phyloP scores from a whole-genome alignment of 805 yeast species.

The Grigorovia transvaalensis region DNA sequence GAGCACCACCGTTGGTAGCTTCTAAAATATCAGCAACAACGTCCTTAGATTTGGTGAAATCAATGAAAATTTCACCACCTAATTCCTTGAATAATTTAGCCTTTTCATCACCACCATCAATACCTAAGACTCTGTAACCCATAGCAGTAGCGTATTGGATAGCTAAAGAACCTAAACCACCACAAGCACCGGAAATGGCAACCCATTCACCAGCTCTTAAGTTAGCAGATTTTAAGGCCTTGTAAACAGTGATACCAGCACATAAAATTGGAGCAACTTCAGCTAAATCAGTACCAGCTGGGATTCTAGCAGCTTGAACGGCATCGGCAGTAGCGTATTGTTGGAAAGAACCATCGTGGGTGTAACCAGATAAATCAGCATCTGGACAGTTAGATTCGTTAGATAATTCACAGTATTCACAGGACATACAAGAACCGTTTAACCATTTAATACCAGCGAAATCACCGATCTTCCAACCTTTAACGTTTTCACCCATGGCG shows the following conservation, averaged over 20 bases:
- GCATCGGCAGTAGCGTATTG: constrained; percentile 59
- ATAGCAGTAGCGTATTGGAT: constrained; percentile 67
- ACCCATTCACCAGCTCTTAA: constrained; percentile 61
- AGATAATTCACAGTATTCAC: constrained; percentile 52
- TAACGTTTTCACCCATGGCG: constrained; percentile 49
- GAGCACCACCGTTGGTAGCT: constrained; percentile 55
- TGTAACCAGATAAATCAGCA: constrained; percentile 65
- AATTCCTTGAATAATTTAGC: constrained; percentile 39
- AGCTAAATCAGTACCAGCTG: constrained; percentile 44
- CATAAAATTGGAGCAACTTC: constrained; percentile 54
- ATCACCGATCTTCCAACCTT: constrained; percentile 53
- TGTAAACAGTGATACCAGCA: constrained; percentile 61
- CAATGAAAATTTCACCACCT: constrained; percentile 58
- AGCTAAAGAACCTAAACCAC: constrained; percentile 71
- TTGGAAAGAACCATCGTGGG: constrained; percentile 62
- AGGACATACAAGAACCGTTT: constrained; percentile 53
- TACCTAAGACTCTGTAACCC: constrained; percentile 62
- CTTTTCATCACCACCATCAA: constrained; percentile 68
- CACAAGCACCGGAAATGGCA: constrained; percentile 69
- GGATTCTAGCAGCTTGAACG: constrained; percentile 51
- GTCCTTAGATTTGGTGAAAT: constrained; percentile 43
- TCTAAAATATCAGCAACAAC: constrained; percentile 35
- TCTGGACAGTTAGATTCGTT: constrained; percentile 56
- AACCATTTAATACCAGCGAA: constrained; percentile 62
- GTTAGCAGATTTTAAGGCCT: constrained; percentile 52